A percentile compares a stretch with the other conserved stretches of the same genome.
Evolutionary conservation across 73 alveolate genomes (phyloP).

Genomic region (Blepharisma japonicum): DNA sequence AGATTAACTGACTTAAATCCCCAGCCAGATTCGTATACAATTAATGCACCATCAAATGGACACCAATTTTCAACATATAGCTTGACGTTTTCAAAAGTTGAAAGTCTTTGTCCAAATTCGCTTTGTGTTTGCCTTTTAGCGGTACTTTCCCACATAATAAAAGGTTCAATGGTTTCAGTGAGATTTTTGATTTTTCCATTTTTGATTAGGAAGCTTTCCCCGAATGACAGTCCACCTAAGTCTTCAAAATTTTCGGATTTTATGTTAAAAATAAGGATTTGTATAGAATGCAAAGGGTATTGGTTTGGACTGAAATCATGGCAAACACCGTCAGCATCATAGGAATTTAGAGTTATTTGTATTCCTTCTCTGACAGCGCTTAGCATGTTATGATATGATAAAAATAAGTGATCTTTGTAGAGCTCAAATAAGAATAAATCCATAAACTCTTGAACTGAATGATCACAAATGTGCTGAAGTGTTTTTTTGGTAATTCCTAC

Average conservation of each 20-base stretch:
- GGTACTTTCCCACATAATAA: slow-evolving; percentile 11
- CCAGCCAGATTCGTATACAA: slow-evolving; percentile 4
- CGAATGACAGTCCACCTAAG: slow-evolving; percentile 47
- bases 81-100: not conserved
- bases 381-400: slow-evolving; percentile 12
- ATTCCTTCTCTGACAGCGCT: not conserved
- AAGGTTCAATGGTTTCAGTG: slow-evolving; percentile 37
- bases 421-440: not conserved
- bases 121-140: not conserved
- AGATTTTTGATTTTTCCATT: slow-evolving; percentile 33
- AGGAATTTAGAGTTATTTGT: not conserved
- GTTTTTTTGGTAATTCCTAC: not conserved
- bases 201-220: slow-evolving; percentile 47
- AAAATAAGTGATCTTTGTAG: not conserved
- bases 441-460: not conserved
- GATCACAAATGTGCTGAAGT: not conserved
- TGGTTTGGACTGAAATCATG: not conserved
- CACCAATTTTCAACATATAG: slow-evolving; percentile 4
- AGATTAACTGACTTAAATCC: not conserved
- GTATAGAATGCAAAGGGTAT: not conserved
- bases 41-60: not conserved
- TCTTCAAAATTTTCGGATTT: slow-evolving; percentile 29
- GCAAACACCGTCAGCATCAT: slow-evolving; percentile 23
- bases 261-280: not conserved
- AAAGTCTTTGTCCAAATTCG: not conserved